Conservation (phyloP, 2,329 filamentous ascomycete species). For the Monilinia fructicola region DNA sequence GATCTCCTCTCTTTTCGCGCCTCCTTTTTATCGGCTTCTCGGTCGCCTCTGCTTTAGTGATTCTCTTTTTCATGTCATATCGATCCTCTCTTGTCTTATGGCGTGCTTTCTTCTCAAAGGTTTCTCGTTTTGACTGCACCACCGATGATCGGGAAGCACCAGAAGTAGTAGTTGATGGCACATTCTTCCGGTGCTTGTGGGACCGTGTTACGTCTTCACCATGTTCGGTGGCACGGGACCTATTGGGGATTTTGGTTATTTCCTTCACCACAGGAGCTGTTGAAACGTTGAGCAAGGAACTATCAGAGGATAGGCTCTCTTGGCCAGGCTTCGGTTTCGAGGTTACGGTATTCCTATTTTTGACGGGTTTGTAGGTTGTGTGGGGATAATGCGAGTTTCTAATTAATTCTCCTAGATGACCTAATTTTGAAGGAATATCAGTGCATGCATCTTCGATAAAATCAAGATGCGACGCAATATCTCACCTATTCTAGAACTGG, state of each 20-base stretch:
- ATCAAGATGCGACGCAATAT: background rate
- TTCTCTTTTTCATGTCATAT: conserved; percentile 50
- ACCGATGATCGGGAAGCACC: conserved; percentile 1
- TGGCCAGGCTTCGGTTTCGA: conserved; percentile 20
- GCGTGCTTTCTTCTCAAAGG: conserved; percentile 50
- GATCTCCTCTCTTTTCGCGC: conserved; percentile 30
- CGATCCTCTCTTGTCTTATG: conserved; percentile 56
- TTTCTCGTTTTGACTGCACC: conserved; percentile 24
- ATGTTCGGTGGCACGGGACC: background rate
- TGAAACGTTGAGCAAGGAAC: conserved; percentile 31
- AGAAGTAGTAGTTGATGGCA: conserved; percentile 14
- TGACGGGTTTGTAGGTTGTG: background rate
- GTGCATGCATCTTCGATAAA: background rate
- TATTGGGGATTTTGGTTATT: background rate
- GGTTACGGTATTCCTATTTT: background rate
- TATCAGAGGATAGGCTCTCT: conserved; percentile 30
- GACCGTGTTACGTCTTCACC: background rate
- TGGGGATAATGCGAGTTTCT: background rate
- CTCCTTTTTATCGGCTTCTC: conserved; percentile 31
- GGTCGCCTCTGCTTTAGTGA: conserved; percentile 26
- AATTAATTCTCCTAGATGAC: background rate
- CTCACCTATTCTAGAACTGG: background rate
- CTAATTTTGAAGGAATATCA: background rate
- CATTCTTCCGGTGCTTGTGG: conserved; percentile 25
- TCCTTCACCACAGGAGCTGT: conserved; percentile 9